phyloP scores from a whole-genome alignment of 495 filamentous ascomycete genomes.

The Daldinia loculata region DNA sequence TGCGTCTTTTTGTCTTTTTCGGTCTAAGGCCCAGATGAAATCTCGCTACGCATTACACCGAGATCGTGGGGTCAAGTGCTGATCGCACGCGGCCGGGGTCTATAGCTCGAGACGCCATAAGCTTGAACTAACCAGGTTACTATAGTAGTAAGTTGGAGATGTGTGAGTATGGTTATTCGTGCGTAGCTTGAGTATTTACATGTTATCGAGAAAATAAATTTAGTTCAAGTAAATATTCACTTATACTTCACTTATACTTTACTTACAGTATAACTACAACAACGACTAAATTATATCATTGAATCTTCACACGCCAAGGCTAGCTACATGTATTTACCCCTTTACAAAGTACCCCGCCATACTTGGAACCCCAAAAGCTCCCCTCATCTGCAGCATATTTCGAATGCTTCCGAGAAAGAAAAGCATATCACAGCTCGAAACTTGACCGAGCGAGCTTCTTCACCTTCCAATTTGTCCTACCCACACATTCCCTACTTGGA shows the following conservation, averaged over 20 bases:
- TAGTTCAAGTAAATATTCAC: too few species aligned
- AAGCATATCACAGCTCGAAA: conserved; percentile 1
- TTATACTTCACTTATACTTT: too few species aligned
- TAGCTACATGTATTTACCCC: not conserved
- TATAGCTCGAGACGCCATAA: conserved; percentile 9
- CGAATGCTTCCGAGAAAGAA: not conserved
- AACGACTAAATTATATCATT: not conserved
- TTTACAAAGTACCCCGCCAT: conserved; percentile 9
- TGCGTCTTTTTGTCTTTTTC: conserved; percentile 22
- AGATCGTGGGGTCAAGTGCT: conserved; percentile 40
- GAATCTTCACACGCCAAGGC: not conserved
- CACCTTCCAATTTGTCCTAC: conserved; percentile 18
- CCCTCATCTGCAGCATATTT: conserved; percentile 5
- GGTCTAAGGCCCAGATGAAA: conserved; percentile 11
- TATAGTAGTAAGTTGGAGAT: not conserved
- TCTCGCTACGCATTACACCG: conserved; percentile 37
- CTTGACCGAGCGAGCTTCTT: conserved; percentile 1
- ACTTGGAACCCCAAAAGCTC: not conserved
- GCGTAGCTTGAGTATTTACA: not conserved
- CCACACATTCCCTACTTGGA: not conserved
- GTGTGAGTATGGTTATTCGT: not conserved
- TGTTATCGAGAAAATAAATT: too few species aligned
- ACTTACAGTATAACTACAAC: not conserved
- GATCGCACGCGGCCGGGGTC: conserved; percentile 10
- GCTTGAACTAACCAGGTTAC: not conserved